Evolutionary conservation across 2,329 filamentous ascomycete genomes (phyloP).

Genomic region (Penicillium digitatum): DNA sequence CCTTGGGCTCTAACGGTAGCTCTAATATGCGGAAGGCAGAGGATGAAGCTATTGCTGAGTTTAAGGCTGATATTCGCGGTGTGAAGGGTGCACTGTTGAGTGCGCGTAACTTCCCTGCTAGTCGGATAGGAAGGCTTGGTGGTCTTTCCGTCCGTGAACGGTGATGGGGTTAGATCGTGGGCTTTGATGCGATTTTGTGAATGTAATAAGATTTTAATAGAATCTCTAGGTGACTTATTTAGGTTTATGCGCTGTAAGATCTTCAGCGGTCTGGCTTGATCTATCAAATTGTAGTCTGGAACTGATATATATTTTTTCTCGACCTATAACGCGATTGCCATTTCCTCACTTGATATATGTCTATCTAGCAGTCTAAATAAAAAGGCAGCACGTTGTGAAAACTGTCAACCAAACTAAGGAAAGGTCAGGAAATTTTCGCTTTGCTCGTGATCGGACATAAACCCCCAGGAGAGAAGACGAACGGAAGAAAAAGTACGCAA

Average conservation of each 20-base stretch:
- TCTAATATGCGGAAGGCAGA: slow-evolving; percentile 41
- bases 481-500: slow-evolving; percentile 16
- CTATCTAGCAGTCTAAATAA: slow-evolving; percentile 12
- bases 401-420: not conserved
- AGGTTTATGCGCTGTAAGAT: not conserved
- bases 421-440: slow-evolving; percentile 7
- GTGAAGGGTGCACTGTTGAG: slow-evolving; percentile 62
- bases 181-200: not conserved
- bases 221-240: not conserved
- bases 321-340: not conserved
- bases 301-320: not conserved
- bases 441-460: slow-evolving; percentile 19
- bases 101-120: slow-evolving; percentile 56
- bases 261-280: not conserved
- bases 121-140: slow-evolving; percentile 27
- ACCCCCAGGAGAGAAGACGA: slow-evolving; percentile 6
- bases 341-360: slow-evolving; percentile 7
- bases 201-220: not conserved
- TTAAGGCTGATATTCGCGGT: slow-evolving; percentile 59
- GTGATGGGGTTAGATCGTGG: slow-evolving; percentile 1
- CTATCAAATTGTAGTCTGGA: not conserved
- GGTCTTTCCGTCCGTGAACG: slow-evolving; percentile 15
- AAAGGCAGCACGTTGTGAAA: not conserved
- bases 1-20: slow-evolving; percentile 5
- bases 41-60: slow-evolving; percentile 55